Evolutionary conservation across 2,329 filamentous ascomycete species (phyloP), one percentile per base, ranked within the genome.

Genomic region (Colletotrichum salicis): DNA sequence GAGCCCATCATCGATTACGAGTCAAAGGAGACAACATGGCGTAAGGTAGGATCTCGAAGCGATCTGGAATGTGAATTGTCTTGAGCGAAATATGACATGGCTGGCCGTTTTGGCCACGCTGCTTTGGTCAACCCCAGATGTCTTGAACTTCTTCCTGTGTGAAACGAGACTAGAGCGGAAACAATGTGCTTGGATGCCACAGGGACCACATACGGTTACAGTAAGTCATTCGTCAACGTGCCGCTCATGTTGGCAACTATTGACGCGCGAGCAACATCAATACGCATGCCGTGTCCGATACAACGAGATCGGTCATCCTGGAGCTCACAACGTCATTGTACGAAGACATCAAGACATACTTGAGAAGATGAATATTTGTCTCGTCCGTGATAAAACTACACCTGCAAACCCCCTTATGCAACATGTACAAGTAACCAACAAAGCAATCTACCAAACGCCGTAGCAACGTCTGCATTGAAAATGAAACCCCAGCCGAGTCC

Each of bases 21-120:
- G 57, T 57, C 64, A 58, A 58, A 71, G 64, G 68, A 71, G 68
- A 71, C 64, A 71, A 71, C 68, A 68, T 67, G 57, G 68, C 64
- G 64, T 22, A 41, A 41, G 37, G 37, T 41, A 22, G 57, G 19
- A 13, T 45, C 62, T 41, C 57, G 64, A 35, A 48, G 57, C 48
- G 11, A 48, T 62, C 33, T 67, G 57, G 57, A 67, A 62, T 67
- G 64, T 35, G 27, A 5, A 2, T 8, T 62, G 45, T 62, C 60
- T 54, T 33, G 41, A 19, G 41, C 19, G 41, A 48, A 22, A 48
- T 48, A 22, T 35, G 48, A 31, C 29, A 55, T 60, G 37, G 52
- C 24, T 45, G 24, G 52, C 24, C 58, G 29, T 60, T 57, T 29
- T 27, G 35, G 29, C n/a, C 37, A 19, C 37, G 37, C 37, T 15